Evolutionary conservation across 2,329 filamentous ascomycete species (phyloP).

Genomic region (Whalleya microplaca): DNA sequence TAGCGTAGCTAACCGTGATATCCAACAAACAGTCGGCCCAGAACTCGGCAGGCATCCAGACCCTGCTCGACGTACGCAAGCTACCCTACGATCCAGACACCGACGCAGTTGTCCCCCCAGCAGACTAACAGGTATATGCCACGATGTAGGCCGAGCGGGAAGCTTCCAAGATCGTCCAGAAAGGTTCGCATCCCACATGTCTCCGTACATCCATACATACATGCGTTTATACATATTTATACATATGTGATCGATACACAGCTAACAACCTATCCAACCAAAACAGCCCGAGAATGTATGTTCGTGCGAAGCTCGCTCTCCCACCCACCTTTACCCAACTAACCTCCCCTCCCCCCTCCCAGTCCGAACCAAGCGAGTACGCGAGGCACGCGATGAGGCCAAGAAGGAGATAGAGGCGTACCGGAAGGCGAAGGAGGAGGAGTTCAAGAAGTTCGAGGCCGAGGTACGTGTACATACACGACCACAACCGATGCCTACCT

Average conservation of each 20-base stretch:
- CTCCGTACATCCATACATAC: not conserved
- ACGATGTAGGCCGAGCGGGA: constrained; percentile 84
- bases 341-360: constrained; percentile 33
- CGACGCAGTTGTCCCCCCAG: not conserved
- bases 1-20: constrained; percentile 27
- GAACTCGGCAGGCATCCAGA: constrained; percentile 98
- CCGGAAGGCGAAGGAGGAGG: constrained; percentile 83
- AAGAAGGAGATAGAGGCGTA: constrained; percentile 98
- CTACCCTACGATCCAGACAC: not conserved
- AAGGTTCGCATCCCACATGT: constrained; percentile 62
- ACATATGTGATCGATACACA: constrained; percentile 13
- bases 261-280: constrained; percentile 36
- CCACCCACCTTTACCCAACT: not conserved
- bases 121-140: not conserved
- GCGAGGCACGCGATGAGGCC: constrained; percentile 92
- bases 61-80: constrained; percentile 87
- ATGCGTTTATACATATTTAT: not conserved
- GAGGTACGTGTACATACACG: constrained; percentile 46
- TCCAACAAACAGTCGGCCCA: constrained; percentile 76
- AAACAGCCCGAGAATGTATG: constrained; percentile 84
- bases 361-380: constrained; percentile 93
- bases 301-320: constrained; percentile 12
- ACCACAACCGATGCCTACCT: too few relatives aligned
- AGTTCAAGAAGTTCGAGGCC: constrained; percentile 93
- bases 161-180: constrained; percentile 98